Conservation (phyloP, 202 grass and related monocot genomes). For the Carex arenaria region DNA sequence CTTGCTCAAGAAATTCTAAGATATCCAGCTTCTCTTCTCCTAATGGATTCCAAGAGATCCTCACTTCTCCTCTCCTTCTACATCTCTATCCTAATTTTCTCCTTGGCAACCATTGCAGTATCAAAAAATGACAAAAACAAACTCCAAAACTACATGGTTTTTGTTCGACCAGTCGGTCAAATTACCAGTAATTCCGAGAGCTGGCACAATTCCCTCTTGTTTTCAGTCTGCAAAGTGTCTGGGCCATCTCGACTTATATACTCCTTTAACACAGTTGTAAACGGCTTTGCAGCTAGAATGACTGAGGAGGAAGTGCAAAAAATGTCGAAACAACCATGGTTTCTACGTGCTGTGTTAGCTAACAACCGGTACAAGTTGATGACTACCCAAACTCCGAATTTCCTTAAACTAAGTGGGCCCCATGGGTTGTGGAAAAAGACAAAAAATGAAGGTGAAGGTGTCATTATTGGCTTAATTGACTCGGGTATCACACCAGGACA, state of each 20-base stretch:
- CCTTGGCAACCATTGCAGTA: slow-evolving; percentile 10
- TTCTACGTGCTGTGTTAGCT: slow-evolving; percentile 34
- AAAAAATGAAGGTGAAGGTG: slow-evolving; percentile 28
- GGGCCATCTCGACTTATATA: slow-evolving; percentile 36
- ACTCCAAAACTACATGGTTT: slow-evolving; percentile 47
- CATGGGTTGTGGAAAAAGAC: slow-evolving; percentile 22
- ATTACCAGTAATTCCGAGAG: slow-evolving; percentile 1
- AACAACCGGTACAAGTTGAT: slow-evolving; percentile 34
- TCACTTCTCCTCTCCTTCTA: slow-evolving; percentile 1
- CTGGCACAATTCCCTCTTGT: slow-evolving; percentile 58
- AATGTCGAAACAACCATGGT: slow-evolving; percentile 40
- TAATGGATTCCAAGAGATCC: slow-evolving; percentile 15
- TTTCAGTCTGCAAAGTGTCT: slow-evolving; percentile 14
- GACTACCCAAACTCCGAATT: slow-evolving; percentile 65
- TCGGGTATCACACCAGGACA: slow-evolving; percentile 44
- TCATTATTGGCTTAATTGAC: slow-evolving; percentile 65
- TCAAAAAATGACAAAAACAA: neutral
- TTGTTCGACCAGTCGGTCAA: slow-evolving; percentile 28
- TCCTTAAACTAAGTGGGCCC: slow-evolving; percentile 34
- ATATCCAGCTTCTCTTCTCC: neutral
- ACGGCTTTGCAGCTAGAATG: slow-evolving; percentile 61
- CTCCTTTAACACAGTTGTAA: slow-evolving; percentile 54
- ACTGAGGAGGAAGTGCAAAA: slow-evolving; percentile 35
- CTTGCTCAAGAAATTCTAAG: neutral
- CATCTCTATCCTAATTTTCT: slow-evolving; percentile 9